Evolutionary conservation across 106 monocot species (phyloP).

Genomic region (Acanthochlamys bracteata): DNA sequence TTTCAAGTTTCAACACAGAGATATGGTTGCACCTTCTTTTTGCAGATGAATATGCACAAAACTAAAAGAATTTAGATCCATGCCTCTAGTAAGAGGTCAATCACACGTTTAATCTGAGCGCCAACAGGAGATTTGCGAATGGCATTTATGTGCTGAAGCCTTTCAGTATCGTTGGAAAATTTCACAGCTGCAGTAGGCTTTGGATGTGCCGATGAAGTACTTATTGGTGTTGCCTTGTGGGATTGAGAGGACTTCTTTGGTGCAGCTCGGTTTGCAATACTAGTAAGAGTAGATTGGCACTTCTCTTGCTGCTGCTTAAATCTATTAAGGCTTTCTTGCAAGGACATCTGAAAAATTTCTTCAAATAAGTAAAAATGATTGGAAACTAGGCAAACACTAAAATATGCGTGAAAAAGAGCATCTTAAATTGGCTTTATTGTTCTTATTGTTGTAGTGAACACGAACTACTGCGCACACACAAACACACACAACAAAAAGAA

Average conservation of each 20-base stretch:
- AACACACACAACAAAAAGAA: too few relatives aligned
- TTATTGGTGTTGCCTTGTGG: constrained; percentile 15
- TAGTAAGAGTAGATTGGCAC: constrained; percentile 70
- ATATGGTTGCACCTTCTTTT: too few relatives aligned
- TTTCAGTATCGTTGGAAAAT: constrained; percentile 89
- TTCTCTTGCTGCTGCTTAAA: constrained; percentile 89
- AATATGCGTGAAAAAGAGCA: too few relatives aligned
- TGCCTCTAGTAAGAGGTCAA: constrained; percentile 34
- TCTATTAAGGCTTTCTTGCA: constrained; percentile 73
- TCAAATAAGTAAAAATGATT: too few relatives aligned
- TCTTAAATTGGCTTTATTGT: too few relatives aligned
- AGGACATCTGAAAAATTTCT: constrained; percentile 36
- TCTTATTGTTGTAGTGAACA: too few relatives aligned
- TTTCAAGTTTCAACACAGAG: too few relatives aligned
- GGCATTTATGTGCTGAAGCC: constrained; percentile 81
- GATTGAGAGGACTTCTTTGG: constrained; percentile 21
- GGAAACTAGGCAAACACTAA: too few relatives aligned
- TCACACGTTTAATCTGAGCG: constrained; percentile 84
- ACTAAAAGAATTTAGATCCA: neutral
- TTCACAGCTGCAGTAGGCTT: constrained; percentile 41
- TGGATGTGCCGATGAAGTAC: constrained; percentile 17
- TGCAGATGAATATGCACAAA: neutral
- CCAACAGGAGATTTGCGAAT: constrained; percentile 88
- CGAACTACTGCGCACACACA: too few relatives aligned
- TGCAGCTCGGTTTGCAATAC: constrained; percentile 35